Evolutionary conservation across 2,329 filamentous ascomycete genomes (phyloP), one percentile per base, ranked within the genome.

Genomic region (Colletotrichum spinosum): DNA sequence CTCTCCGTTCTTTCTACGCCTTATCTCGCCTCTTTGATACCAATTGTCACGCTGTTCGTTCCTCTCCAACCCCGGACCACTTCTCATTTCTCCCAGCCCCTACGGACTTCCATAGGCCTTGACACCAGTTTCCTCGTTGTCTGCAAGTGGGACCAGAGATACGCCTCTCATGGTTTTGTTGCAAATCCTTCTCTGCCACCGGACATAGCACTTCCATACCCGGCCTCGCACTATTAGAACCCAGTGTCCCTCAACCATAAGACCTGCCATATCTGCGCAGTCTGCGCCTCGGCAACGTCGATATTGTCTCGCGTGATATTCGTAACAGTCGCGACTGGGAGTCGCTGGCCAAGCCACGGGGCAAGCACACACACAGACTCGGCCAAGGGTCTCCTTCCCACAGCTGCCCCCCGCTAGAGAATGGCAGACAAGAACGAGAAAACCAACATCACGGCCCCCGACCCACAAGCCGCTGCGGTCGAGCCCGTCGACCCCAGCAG

Each of bases 391-490:
- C 50, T 11, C 33, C 34, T 17, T 25, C 25, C 25, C 25, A 25
- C 25, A 25, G 25, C 52, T 37, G 13, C 52, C 49, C 49, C 49
- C 49, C 44, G 59, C 53, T 42, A 53, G 52, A 66, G 34, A 35
- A 66, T 66, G 63, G 59, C 63, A 57, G 73, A 72, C 45, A 76
- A 74, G 61, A 71, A 73, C 51, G 70, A 71, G 63, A 66, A 66
- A 55, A 57, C 53, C 38, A 63, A 66, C 48, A 53, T 66, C 42
- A 73, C 70, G 62, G 71, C 74, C 38, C 69, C 73, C 39, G 73
- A 77, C 67, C 66, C 69, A 49, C 67, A 71, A 49, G 74, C 73
- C 45, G 72, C 72, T 52, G 68, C 71, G n/a, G 60, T 74, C 33
- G 68, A 75, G n/a, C 71, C 73, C 13, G 57, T 65, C 45, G 44